Evolutionary conservation across 2,329 filamentous ascomycete genomes (phyloP).

Genomic region (Cercospora berteroae): DNA sequence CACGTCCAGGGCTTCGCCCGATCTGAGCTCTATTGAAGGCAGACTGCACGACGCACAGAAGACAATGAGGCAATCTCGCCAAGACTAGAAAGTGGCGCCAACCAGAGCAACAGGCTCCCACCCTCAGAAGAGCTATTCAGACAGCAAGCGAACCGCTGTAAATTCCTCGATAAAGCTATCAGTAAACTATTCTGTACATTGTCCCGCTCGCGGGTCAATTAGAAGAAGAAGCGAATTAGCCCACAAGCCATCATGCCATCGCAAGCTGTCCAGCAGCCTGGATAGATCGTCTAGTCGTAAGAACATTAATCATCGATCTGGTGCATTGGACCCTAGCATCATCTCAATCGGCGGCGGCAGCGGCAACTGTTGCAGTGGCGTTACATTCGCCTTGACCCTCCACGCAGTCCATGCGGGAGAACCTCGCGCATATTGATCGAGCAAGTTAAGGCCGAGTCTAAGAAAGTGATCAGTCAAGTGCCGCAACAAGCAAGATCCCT

Average conservation of each 20-base stretch:
- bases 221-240: background rate
- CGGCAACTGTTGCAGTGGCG: background rate
- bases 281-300: slow-evolving; percentile 6
- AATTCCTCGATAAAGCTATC: background rate
- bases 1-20: no score
- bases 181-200: background rate
- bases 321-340: slow-evolving; percentile 5
- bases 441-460: slow-evolving; percentile 42
- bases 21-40: no score
- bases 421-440: slow-evolving; percentile 43
- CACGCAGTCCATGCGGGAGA: slow-evolving; percentile 31
- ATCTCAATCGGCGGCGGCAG: background rate
- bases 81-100: no score
- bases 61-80: background rate
- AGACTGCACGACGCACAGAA: no score
- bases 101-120: no score
- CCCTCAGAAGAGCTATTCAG: background rate
- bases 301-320: slow-evolving; percentile 9
- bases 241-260: background rate
- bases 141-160: background rate
- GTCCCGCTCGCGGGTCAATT: background rate
- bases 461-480: slow-evolving; percentile 17
- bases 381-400: slow-evolving; percentile 8
- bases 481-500: background rate
- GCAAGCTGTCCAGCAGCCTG: slow-evolving; percentile 15